These are phyloP conservation scores for Pleurotus eryngii DNA, from an alignment of 768 basidiomycete genomes.

Conservation along the genomic window DNA sequence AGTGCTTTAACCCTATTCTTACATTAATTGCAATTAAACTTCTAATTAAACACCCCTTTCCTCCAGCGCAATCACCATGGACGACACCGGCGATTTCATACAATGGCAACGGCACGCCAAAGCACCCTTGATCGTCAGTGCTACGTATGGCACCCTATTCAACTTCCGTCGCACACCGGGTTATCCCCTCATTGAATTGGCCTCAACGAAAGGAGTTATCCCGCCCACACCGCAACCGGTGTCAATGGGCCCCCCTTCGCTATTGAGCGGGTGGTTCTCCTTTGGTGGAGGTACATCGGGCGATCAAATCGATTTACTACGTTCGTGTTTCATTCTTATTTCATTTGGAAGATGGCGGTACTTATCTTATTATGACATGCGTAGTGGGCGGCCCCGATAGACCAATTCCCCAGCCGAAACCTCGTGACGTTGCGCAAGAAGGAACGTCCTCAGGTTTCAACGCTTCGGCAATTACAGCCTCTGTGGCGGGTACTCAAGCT, in stretches of 20 bases:
- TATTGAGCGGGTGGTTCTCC: slow-evolving; percentile 54
- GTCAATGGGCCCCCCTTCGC: slow-evolving; percentile 52
- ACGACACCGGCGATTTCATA: slow-evolving; percentile 52
- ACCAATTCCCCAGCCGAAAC: slow-evolving; percentile 36
- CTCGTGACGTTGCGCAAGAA: slow-evolving; percentile 3
- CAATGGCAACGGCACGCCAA: slow-evolving; percentile 34
- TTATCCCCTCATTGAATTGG: slow-evolving; percentile 50
- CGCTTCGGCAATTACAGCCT: slow-evolving; percentile 24
- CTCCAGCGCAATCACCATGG: slow-evolving; percentile 14
- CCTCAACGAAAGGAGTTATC: slow-evolving; percentile 33
- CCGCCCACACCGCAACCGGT: slow-evolving; percentile 64
- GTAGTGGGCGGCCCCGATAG: slow-evolving; percentile 67
- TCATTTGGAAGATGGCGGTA: not conserved
- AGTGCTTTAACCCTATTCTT: slow-evolving; percentile 10
- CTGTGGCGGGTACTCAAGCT: slow-evolving; percentile 32
- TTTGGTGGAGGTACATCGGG: slow-evolving; percentile 51
- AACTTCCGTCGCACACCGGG: slow-evolving; percentile 49
- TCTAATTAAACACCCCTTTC: not conserved
- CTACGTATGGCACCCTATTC: slow-evolving; percentile 58
- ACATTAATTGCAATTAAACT: not conserved
- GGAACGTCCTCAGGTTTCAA: not conserved
- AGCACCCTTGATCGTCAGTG: slow-evolving; percentile 31
- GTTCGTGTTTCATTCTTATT: slow-evolving; percentile 34
- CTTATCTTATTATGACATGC: not conserved
- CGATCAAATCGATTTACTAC: slow-evolving; percentile 53